A percentile compares a stretch with the other conserved stretches of the same genome.
Conservation (phyloP, 768 basidiomycete species). For the Mycena rosella region DNA sequence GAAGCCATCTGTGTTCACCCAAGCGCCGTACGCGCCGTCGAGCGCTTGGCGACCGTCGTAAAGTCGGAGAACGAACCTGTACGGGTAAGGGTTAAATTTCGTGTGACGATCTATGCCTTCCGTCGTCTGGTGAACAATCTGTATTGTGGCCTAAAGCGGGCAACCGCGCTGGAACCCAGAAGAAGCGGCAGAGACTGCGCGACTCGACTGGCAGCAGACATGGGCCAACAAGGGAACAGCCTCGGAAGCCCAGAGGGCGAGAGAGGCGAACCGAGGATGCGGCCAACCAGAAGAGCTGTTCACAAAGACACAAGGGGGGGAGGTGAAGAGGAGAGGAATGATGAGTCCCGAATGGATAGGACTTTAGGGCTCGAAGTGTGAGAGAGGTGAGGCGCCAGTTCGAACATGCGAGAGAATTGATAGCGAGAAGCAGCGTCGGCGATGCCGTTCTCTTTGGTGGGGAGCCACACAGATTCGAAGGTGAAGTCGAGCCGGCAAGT, state of each 20-base stretch:
- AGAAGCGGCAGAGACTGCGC: conserved; percentile 11
- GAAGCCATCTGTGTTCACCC: conserved; percentile 57
- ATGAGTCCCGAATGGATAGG: not conserved
- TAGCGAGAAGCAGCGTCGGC: conserved; percentile 5
- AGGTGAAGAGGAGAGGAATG: not conserved
- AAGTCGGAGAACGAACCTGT: conserved; percentile 53
- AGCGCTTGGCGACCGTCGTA: conserved; percentile 46
- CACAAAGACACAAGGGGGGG: not conserved
- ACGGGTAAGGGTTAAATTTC: not conserved
- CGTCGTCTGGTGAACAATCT: conserved; percentile 6
- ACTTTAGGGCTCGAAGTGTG: not conserved
- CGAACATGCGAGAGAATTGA: not conserved
- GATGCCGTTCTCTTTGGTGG: not conserved
- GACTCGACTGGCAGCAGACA: conserved; percentile 10
- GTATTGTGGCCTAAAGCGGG: conserved; percentile 14
- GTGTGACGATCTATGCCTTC: not conserved
- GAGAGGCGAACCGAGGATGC: conserved; percentile 16
- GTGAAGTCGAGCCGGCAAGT: not conserved
- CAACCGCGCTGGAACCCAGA: not conserved
- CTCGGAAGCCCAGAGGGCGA: conserved; percentile 9
- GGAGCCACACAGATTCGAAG: not conserved
- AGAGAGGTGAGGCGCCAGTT: not conserved
- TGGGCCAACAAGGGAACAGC: conserved; percentile 2
- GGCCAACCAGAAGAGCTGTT: conserved; percentile 2
- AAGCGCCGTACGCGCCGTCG: conserved; percentile 56